Evolutionary conservation across 1,284 basidiomycete species (phyloP), one percentile per base, ranked within the genome.

Genomic region (Taiwanofungus camphoratus): DNA sequence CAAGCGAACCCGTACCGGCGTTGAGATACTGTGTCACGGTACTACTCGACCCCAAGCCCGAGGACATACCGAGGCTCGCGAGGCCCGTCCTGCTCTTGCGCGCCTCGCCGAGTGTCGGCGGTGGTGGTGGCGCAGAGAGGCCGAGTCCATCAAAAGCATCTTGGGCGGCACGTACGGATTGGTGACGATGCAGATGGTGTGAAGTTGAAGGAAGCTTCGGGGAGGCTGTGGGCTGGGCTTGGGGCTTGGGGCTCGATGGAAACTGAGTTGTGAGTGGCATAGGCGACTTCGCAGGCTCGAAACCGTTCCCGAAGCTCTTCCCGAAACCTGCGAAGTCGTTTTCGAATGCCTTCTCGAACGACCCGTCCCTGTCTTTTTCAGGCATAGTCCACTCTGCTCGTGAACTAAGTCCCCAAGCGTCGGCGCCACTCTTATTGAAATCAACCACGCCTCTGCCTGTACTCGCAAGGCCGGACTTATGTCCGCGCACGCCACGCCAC

Each of bases 81-180:
- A 84, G 54, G 4, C 82, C 83, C 7, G 83, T 85, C 36, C 82
- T 69, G 44, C 80, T 60, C 56, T 79, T 81, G 37, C 84, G 70
- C 23, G 82, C 85, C 55, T 88, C 84, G n/a, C 76, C 86, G 3
- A 88, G 66, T 1, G 86, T 88, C 19, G 77, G 82, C 15, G 75
- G 67, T 4, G 73, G 68, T 38, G 67, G 68, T 16, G 65, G 66
- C 33, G 66, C 56, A 6, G 72, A 60, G 13, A 86, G 55, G 5
- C 81, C 85, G 27, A 90, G 66, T 9, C 82, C 86, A 36, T 85
- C 83, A 52, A 90, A 90, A 3, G 87, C 87, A 59, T 89, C 86
- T 49, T 73, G 80, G 20, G 69, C 49, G 45, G 49, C 49, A n/a
- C 55, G 55, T n/a, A 32, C 26, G 15, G 42, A 44, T 20, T 44